Evolutionary conservation across 1,139 yeast species (phyloP), one percentile per base, ranked within the genome.

Genomic region (Eremothecium gossypii): DNA sequence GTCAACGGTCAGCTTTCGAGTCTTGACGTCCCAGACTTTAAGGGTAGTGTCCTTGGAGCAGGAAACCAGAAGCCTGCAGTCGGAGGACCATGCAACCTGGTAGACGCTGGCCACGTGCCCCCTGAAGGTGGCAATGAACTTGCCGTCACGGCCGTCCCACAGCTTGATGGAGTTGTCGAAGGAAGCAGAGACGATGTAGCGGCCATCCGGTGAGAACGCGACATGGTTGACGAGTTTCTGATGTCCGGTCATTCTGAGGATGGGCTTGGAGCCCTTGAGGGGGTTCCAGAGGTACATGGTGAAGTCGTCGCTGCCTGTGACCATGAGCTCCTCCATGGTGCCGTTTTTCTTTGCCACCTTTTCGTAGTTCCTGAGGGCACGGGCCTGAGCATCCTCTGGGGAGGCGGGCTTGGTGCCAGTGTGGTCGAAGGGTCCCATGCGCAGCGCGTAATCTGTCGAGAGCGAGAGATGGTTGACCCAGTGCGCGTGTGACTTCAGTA

Each of bases 201-300:
- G 74, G 7, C 97, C 97, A 62, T 91, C 97, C 2, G 99, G 98
- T 1, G 96, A 83, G 59, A 91, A 91, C 7, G 89, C 79, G 7
- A 91, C 99, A 61, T 91, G 97, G 58, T 91, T 91, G 26, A 91
- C 98, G 30, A 89, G 71, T 64, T 91, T 91, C 60, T 91, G 98
- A 64, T 91, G 99, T 23, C 99, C 99, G 1, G 96, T 87, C 93
- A 91, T 83, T 56, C 98, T 74, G 45, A 86, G 78, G 7, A 91
- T 64, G 0, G 98, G 98, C 61, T 89, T 91, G 36, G 73, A 71
- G 2, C 82, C 70, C 60, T 78, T 82, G 41, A 78, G 65, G 10
- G 96, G 96, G 57, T 87, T 95, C 99, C 99, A 91, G 48, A 93
- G 68, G 56, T 83, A 91, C 96, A 93, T 91, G 35, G 98, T 91